A percentile compares a stretch with the other conserved stretches of the same genome.
Evolutionary conservation across 257 asterid species (phyloP).

Genomic region (Scutellaria baicalensis): DNA sequence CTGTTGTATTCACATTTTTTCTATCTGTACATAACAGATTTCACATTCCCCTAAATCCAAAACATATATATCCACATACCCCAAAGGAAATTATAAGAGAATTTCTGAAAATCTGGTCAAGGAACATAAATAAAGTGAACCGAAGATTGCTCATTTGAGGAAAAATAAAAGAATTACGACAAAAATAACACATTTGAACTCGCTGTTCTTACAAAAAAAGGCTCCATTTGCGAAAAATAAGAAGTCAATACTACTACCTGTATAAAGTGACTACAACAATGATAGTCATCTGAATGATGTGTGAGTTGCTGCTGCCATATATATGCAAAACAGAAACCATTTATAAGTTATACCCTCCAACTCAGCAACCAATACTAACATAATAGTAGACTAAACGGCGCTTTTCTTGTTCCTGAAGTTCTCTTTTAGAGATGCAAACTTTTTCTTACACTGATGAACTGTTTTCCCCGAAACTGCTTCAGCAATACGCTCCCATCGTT

Average conservation of each 20-base stretch:
- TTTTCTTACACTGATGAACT: constrained; percentile 65
- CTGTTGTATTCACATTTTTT: constrained; percentile 15
- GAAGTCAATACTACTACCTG: constrained; percentile 7
- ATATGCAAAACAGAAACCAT: constrained; percentile 10
- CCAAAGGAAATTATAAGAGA: not conserved
- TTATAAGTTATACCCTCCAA: not conserved
- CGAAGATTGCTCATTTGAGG: not conserved
- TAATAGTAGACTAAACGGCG: constrained; percentile 22
- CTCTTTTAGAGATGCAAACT: constrained; percentile 63
- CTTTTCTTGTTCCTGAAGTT: constrained; percentile 79
- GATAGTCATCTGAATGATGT: constrained; percentile 11
- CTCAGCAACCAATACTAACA: not conserved
- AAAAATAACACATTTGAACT: constrained; percentile 8
- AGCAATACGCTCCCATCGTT: constrained; percentile 87
- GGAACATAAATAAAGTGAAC: not conserved
- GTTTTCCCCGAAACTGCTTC: constrained; percentile 83
- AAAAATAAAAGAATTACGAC: not conserved
- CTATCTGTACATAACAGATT: constrained; percentile 18
- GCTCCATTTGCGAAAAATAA: constrained; percentile 15
- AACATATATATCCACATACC: not conserved
- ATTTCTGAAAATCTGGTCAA: not conserved
- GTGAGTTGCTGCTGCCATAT: not conserved
- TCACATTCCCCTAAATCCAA: not conserved
- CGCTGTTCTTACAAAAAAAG: constrained; percentile 9
- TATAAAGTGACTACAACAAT: constrained; percentile 6